phyloP scores from a whole-genome alignment of 2,329 filamentous ascomycete genomes.

The Nemania bipapillata region DNA sequence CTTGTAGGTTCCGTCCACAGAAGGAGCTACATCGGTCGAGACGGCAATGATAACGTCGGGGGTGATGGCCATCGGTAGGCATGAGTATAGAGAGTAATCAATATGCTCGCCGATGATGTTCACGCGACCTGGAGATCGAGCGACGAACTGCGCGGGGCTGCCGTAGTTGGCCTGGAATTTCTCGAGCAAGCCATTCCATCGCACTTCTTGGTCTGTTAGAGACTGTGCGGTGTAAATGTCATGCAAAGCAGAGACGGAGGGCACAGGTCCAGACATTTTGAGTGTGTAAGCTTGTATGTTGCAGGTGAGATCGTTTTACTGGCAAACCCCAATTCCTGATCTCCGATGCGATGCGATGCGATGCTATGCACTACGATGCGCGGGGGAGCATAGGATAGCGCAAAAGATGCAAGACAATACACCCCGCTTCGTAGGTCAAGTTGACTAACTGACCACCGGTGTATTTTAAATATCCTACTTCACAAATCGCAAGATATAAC shows the following conservation, averaged over 20 bases:
- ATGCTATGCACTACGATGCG: not conserved
- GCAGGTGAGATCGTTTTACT: slow-evolving; percentile 3
- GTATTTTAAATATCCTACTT: not conserved
- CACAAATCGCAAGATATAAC: not conserved
- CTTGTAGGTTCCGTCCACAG: slow-evolving; percentile 65
- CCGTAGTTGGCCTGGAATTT: slow-evolving; percentile 78
- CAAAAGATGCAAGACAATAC: not conserved
- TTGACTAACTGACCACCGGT: not conserved
- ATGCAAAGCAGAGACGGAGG: slow-evolving; percentile 76
- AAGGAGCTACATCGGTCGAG: slow-evolving; percentile 59
- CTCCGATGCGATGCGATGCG: slow-evolving; percentile 14
- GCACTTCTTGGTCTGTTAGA: slow-evolving; percentile 70
- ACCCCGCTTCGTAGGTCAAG: slow-evolving; percentile 23
- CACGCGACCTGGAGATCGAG: slow-evolving; percentile 90
- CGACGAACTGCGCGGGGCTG: slow-evolving; percentile 78
- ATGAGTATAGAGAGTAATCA: slow-evolving; percentile 96
- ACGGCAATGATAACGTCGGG: slow-evolving; percentile 92
- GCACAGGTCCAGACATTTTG: slow-evolving; percentile 70
- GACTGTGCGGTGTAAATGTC: slow-evolving; percentile 86
- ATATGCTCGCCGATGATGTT: slow-evolving; percentile 99
- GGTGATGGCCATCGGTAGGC: slow-evolving; percentile 93
- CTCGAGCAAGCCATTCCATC: slow-evolving; percentile 79
- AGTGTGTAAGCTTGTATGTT: slow-evolving; percentile 7
- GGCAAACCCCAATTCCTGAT: slow-evolving; percentile 14
- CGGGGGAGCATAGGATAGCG: not conserved